Percentiles rank a stretch among this genome's conserved stretches.
phyloP scores from a whole-genome alignment of 2,329 filamentous ascomycete species.

The Hymenotorrendiella dingleyae region DNA sequence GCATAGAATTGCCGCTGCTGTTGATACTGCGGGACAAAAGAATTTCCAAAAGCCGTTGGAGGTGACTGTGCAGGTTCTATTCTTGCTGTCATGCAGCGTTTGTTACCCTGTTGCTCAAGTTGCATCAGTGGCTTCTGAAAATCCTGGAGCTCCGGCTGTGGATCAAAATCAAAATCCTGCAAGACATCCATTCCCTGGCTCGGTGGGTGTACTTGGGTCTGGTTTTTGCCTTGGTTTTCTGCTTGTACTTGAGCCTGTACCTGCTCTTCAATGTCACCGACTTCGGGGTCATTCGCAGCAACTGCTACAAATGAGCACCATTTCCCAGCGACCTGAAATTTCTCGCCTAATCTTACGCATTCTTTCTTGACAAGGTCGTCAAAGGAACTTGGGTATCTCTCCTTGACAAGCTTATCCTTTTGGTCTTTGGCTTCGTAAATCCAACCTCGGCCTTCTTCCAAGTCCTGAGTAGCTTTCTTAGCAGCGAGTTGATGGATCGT shows the following conservation, averaged over 20 bases:
- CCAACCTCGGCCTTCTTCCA: constrained; percentile 68
- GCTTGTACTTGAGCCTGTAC: neutral
- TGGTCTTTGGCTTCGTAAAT: constrained; percentile 44
- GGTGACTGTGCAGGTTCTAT: neutral
- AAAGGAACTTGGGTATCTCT: constrained; percentile 45
- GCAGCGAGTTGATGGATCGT: constrained; percentile 67
- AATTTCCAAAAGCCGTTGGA: neutral
- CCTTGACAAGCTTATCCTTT: constrained; percentile 39
- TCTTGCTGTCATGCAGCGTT: neutral
- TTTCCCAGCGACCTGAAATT: constrained; percentile 61
- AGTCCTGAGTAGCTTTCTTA: constrained; percentile 59
- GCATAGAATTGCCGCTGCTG: neutral
- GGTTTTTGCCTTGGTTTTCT: neutral
- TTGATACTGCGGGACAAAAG: no score
- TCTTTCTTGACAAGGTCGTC: constrained; percentile 58
- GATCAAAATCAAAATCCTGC: constrained; percentile 3
- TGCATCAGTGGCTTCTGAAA: constrained; percentile 1
- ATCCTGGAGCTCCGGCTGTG: neutral
- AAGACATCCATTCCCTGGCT: neutral
- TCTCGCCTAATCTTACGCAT: constrained; percentile 57
- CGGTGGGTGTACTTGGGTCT: neutral
- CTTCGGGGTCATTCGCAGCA: constrained; percentile 35
- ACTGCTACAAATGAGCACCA: constrained; percentile 71
- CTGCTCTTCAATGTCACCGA: constrained; percentile 1
- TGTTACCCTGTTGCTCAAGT: constrained; percentile 2